Evolutionary conservation across 208 protist genomes (phyloP).

Genomic region (Crithidia thermophila): DNA sequence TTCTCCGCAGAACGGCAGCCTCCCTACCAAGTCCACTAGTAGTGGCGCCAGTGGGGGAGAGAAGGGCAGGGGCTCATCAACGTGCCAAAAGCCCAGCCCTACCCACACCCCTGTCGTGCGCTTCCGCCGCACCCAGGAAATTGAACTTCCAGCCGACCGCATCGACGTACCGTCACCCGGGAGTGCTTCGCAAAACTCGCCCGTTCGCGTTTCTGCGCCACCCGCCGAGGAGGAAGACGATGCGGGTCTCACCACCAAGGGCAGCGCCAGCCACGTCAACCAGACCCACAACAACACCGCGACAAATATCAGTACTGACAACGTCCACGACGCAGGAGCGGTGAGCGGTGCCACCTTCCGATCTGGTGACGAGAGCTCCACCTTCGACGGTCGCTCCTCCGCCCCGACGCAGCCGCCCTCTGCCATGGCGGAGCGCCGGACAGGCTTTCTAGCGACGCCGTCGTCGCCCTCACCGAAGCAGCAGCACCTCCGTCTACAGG

Average conservation of each 20-base stretch:
- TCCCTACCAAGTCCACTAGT: no score
- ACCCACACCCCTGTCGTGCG: background rate
- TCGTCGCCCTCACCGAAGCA: background rate
- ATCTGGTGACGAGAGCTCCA: background rate
- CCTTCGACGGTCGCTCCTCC: background rate
- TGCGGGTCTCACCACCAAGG: background rate
- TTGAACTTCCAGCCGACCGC: background rate
- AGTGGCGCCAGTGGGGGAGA: no score
- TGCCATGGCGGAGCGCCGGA: background rate
- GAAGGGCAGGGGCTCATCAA: no score
- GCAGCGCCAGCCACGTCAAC: background rate
- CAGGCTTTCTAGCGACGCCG: background rate
- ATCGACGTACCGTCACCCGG: background rate
- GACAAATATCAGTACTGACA: no score
- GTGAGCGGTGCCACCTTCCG: background rate
- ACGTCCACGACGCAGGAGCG: no score
- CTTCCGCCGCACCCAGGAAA: background rate
- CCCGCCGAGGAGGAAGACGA: no score
- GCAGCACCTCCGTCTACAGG: background rate
- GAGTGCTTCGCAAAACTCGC: background rate
- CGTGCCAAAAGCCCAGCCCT: background rate
- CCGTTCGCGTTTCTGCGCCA: no score
- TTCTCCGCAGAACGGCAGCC: no score
- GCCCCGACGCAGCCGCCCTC: slow-evolving; percentile 4
- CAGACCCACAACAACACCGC: no score